Conservation (phyloP, 2,329 filamentous ascomycete species). For the Zymoseptoria tritici region DNA sequence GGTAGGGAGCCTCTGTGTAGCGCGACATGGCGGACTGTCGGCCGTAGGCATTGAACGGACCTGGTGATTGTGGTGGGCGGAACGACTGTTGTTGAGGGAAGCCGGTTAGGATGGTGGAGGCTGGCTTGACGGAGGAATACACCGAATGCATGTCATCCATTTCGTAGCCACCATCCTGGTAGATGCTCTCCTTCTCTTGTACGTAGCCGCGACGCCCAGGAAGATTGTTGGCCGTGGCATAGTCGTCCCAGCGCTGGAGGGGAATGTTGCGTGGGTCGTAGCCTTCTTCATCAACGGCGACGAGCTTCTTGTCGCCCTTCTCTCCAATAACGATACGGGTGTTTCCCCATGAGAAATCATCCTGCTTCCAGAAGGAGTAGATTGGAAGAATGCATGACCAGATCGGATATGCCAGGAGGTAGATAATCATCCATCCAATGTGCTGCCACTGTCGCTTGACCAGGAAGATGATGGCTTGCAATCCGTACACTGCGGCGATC, state of each 20-base stretch:
- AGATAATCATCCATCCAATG: conserved; percentile 99
- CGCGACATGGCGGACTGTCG: conserved; percentile 56
- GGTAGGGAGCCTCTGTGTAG: conserved; percentile 55
- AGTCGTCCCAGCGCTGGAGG: conserved; percentile 95
- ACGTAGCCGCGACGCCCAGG: conserved; percentile 71
- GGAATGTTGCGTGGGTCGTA: conserved; percentile 92
- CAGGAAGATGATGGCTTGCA: conserved; percentile 94
- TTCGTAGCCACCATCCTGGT: conserved; percentile 58
- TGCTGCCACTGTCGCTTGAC: conserved; percentile 97
- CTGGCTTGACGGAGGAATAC: conserved; percentile 83
- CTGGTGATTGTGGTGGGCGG: conserved; percentile 71
- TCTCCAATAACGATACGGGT: conserved; percentile 96
- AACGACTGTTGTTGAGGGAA: conserved; percentile 52
- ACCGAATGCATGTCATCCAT: conserved; percentile 98
- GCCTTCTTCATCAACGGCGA: conserved; percentile 72
- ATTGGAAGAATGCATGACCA: conserved; percentile 86
- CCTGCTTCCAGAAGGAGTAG: conserved; percentile 99
- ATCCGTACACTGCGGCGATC: conserved; percentile 84
- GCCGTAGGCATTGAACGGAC: conserved; percentile 59
- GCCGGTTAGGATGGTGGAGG: conserved; percentile 78
- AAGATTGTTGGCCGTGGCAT: conserved; percentile 76
- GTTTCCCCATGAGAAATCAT: conserved; percentile 98
- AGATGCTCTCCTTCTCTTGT: conserved; percentile 24
- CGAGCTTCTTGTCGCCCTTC: conserved; percentile 81
- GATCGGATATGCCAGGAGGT: conserved; percentile 88